Conservation (phyloP, 2,329 filamentous ascomycete genomes). For the Trichoderma brevicompactum region DNA sequence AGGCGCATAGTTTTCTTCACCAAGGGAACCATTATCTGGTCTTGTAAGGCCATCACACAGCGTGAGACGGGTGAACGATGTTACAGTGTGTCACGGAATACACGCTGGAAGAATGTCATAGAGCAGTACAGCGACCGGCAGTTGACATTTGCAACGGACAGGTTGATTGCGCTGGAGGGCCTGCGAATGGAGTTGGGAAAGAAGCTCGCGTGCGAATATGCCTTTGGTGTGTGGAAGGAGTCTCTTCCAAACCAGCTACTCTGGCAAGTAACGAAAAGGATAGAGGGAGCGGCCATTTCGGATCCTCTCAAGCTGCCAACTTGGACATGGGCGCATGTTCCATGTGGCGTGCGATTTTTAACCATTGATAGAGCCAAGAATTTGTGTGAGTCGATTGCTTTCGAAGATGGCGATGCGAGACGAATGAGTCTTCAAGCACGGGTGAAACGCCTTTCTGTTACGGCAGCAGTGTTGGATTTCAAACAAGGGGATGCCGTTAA, state of each 20-base stretch:
- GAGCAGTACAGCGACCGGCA: constrained; percentile 31
- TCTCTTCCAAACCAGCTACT: constrained; percentile 31
- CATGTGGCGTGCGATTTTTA: constrained; percentile 30
- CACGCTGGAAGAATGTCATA: constrained; percentile 30
- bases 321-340: constrained; percentile 31
- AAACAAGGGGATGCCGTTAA: background rate
- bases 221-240: constrained; percentile 30
- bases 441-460: constrained; percentile 1
- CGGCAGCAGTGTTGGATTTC: background rate
- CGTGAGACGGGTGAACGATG: constrained; percentile 33
- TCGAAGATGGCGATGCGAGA: background rate
- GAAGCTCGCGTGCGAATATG: constrained; percentile 27
- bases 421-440: constrained; percentile 12
- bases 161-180: constrained; percentile 30
- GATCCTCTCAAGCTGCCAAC: constrained; percentile 29
- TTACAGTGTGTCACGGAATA: constrained; percentile 32
- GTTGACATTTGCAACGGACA: constrained; percentile 30
- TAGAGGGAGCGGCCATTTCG: background rate
- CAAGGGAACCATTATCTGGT: constrained; percentile 30
- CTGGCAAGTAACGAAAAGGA: constrained; percentile 29
- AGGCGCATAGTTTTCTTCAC: constrained; percentile 33
- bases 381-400: constrained; percentile 18
- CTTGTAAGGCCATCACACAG: constrained; percentile 32
- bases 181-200: constrained; percentile 29
- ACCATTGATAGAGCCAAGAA: constrained; percentile 29